A percentile compares a stretch with the other conserved stretches of the same genome.
Evolutionary conservation across 495 filamentous ascomycete species (phyloP).

Genomic region (Daldinia bambusicola): DNA sequence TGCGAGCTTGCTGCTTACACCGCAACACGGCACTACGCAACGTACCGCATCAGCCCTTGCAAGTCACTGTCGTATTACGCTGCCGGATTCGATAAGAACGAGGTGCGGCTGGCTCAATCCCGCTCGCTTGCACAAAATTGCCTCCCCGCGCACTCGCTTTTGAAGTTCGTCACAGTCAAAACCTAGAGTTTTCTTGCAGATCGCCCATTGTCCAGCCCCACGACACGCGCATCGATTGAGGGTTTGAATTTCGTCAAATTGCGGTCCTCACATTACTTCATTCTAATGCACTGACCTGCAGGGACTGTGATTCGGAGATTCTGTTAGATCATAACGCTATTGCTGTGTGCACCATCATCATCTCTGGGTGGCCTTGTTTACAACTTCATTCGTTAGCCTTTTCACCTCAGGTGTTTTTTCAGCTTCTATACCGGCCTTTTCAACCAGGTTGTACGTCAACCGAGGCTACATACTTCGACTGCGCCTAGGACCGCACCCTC

Average conservation of each 20-base stretch:
- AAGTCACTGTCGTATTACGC: slow-evolving; percentile 51
- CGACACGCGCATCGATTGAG: slow-evolving; percentile 37
- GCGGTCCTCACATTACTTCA: slow-evolving; percentile 15
- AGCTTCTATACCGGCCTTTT: slow-evolving; percentile 5
- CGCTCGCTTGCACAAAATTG: slow-evolving; percentile 45
- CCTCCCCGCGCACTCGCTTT: slow-evolving; percentile 46
- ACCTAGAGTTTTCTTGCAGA: slow-evolving; percentile 25
- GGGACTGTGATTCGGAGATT: slow-evolving; percentile 17
- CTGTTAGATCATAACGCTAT: slow-evolving; percentile 13
- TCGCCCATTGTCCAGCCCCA: slow-evolving; percentile 42
- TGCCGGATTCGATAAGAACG: slow-evolving; percentile 42
- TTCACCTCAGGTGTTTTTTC: slow-evolving; percentile 2
- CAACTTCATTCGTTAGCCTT: slow-evolving; percentile 15
- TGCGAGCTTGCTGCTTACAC: slow-evolving; percentile 39
- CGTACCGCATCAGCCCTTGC: slow-evolving; percentile 44
- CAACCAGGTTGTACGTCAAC: slow-evolving; percentile 9
- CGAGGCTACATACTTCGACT: slow-evolving; percentile 18
- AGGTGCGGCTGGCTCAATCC: slow-evolving; percentile 47
- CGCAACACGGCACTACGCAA: slow-evolving; percentile 44
- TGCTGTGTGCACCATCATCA: slow-evolving; percentile 16
- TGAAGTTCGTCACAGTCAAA: slow-evolving; percentile 33
- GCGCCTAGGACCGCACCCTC: slow-evolving; percentile 5
- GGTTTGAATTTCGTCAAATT: slow-evolving; percentile 22
- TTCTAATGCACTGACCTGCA: slow-evolving; percentile 29
- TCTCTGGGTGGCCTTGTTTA: slow-evolving; percentile 6